Evolutionary conservation across 2,329 filamentous ascomycete genomes (phyloP).

Genomic region (Elsinoe fawcettii): DNA sequence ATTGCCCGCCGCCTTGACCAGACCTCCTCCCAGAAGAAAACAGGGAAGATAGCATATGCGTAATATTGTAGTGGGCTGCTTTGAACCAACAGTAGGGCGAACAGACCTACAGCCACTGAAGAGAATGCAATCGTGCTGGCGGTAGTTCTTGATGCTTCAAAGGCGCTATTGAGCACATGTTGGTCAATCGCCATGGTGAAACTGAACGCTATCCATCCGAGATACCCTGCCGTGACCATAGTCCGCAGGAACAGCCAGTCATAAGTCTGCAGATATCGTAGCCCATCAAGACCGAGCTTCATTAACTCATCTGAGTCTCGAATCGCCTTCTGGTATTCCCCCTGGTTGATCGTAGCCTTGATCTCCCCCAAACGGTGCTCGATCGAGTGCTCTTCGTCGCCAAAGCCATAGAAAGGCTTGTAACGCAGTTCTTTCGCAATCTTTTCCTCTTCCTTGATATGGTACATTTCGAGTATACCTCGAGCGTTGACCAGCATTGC

Average conservation of each 20-base stretch:
- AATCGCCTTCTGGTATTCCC: conserved; percentile 69
- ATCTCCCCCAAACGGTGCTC: conserved; percentile 63
- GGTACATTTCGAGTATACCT: conserved; percentile 90
- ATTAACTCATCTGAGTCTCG: conserved; percentile 69
- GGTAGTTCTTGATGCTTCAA: conserved; percentile 55
- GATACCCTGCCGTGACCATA: conserved; percentile 79
- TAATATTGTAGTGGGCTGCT: conserved; percentile 80
- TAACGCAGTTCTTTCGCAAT: conserved; percentile 67
- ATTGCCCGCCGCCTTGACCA: conserved; percentile 69
- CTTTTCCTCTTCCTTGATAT: conserved; percentile 84
- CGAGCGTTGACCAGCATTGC: conserved; percentile 78
- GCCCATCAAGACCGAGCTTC: conserved; percentile 65
- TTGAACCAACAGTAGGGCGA: conserved; percentile 70
- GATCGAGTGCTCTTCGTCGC: conserved; percentile 53
- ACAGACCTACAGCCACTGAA: conserved; percentile 66
- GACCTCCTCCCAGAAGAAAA: conserved; percentile 95
- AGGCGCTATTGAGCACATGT: conserved; percentile 69
- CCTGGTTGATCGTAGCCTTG: conserved; percentile 56
- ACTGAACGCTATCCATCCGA: conserved; percentile 93
- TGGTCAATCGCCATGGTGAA: conserved; percentile 81
- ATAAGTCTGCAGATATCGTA: conserved; percentile 94
- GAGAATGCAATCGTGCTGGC: conserved; percentile 60
- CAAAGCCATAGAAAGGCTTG: conserved; percentile 64
- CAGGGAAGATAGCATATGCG: conserved; percentile 81
- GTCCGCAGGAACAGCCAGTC: conserved; percentile 94